A percentile compares a stretch with the other conserved stretches of the same genome.
Conservation (phyloP, 352 stramenopile genomes). For the Phytopythium cucurbitacearum region DNA sequence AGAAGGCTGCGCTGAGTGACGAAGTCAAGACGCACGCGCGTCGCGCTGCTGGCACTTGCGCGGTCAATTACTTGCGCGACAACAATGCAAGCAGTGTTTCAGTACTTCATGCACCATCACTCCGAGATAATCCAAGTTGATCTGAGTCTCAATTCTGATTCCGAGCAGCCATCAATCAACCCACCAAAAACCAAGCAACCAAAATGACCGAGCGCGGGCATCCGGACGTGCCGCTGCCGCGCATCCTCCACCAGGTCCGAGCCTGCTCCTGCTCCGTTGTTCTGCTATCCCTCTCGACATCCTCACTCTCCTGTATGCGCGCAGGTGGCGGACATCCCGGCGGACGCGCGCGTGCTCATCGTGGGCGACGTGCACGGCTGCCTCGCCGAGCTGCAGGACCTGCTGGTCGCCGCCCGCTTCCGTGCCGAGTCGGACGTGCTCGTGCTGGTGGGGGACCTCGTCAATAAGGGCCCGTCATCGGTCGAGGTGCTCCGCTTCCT, state of each 20-base stretch:
- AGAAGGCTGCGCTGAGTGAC: too few species aligned
- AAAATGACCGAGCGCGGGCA: slow-evolving; percentile 29
- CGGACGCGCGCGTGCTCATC: slow-evolving; percentile 58
- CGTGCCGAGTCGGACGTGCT: slow-evolving; percentile 58
- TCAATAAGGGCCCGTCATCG: slow-evolving; percentile 90
- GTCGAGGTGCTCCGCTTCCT: slow-evolving; percentile 75
- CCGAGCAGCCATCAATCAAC: too few species aligned
- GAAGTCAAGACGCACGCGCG: too few species aligned
- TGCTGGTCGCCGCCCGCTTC: slow-evolving; percentile 47
- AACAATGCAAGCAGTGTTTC: too few species aligned
- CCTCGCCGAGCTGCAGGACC: slow-evolving; percentile 72
- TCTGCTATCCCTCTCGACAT: not conserved
- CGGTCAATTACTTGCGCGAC: too few species aligned
- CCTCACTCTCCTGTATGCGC: not conserved
- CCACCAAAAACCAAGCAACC: not conserved
- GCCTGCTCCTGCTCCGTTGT: not conserved
- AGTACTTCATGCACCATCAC: slow-evolving; percentile 1
- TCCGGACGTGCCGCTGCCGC: slow-evolving; percentile 43
- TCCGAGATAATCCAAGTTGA: slow-evolving; percentile 4
- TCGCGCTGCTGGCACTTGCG: too few species aligned
- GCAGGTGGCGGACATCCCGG: slow-evolving; percentile 20
- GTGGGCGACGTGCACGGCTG: slow-evolving; percentile 93
- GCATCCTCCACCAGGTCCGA: slow-evolving; percentile 32
- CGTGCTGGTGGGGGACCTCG: slow-evolving; percentile 89
- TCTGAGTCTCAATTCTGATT: slow-evolving; percentile 4